phyloP scores from a whole-genome alignment of 495 filamentous ascomycete species.

The Xylaria cubensis region DNA sequence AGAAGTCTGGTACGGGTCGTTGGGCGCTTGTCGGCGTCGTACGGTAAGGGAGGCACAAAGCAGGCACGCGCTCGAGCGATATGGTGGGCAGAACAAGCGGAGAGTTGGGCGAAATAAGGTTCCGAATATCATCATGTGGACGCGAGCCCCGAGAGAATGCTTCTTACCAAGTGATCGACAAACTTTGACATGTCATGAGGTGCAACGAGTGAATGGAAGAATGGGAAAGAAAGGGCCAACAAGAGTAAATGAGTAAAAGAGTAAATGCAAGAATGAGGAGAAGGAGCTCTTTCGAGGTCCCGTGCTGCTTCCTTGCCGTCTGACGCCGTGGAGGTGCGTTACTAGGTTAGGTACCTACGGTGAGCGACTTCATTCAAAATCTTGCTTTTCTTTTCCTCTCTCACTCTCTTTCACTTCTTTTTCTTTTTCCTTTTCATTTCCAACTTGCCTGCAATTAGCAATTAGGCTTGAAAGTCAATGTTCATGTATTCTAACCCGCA shows the following conservation, averaged over 20 bases:
- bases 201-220: background rate
- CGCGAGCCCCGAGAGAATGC: background rate
- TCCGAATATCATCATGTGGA: background rate
- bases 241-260: background rate
- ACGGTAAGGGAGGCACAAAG: background rate
- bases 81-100: background rate
- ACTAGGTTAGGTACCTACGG: slow-evolving; percentile 1
- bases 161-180: too few species aligned
- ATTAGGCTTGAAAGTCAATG: background rate
- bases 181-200: background rate
- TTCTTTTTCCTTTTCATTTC: background rate
- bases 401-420: background rate
- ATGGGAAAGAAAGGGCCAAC: background rate
- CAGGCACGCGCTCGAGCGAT: background rate
- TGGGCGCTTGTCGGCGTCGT: slow-evolving; percentile 5
- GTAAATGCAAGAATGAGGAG: background rate
- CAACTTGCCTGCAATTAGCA: background rate
- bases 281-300: slow-evolving; percentile 1
- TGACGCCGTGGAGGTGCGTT: slow-evolving; percentile 17
- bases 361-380: slow-evolving; percentile 22
- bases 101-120: slow-evolving; percentile 10
- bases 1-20: background rate
- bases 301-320: slow-evolving; percentile 1
- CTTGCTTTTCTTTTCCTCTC: slow-evolving; percentile 30
- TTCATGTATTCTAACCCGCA: slow-evolving; percentile 27